phyloP scores from a whole-genome alignment of 176 grass and related monocot species.

The Carex cristatella region DNA sequence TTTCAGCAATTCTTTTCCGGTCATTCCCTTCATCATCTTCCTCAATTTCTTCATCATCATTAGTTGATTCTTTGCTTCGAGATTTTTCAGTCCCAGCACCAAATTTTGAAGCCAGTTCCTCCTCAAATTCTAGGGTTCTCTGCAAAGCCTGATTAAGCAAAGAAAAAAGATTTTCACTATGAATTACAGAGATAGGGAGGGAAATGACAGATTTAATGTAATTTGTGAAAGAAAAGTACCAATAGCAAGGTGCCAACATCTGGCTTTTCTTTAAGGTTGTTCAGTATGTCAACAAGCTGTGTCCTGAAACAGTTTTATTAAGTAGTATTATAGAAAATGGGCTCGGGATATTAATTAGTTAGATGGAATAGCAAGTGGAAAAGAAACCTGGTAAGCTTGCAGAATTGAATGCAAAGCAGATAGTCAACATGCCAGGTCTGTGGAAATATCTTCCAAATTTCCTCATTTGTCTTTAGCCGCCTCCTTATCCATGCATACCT shows the following conservation, averaged over 20 bases:
- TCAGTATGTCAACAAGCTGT: constrained; percentile 93
- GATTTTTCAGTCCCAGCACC: constrained; percentile 62
- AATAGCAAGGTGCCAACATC: constrained; percentile 91
- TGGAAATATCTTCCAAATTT: constrained; percentile 99
- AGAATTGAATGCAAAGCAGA: constrained; percentile 98
- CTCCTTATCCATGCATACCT: constrained; percentile 99
- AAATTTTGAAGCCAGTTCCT: constrained; percentile 97
- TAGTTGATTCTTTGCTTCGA: constrained; percentile 52
- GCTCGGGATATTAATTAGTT: not conserved
- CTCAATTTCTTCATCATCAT: constrained; percentile 58
- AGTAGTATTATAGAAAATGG: constrained; percentile 10
- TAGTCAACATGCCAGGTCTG: constrained; percentile 94
- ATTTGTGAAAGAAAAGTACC: constrained; percentile 51
- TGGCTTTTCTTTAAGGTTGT: constrained; percentile 95
- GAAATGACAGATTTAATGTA: constrained; percentile 17
- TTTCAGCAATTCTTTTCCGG: constrained; percentile 80
- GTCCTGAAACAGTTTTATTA: constrained; percentile 47
- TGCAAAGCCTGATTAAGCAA: constrained; percentile 59
- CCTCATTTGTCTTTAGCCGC: constrained; percentile 83
- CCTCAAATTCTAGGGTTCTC: constrained; percentile 98
- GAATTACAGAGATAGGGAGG: not conserved
- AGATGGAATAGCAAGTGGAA: constrained; percentile 29
- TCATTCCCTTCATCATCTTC: constrained; percentile 37
- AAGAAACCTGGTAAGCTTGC: constrained; percentile 93
- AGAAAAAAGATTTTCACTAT: not conserved